A percentile compares a stretch with the other conserved stretches of the same genome.
Conservation (phyloP, 2,329 filamentous ascomycete species). For the Ophidiomyces ophidiicola region DNA sequence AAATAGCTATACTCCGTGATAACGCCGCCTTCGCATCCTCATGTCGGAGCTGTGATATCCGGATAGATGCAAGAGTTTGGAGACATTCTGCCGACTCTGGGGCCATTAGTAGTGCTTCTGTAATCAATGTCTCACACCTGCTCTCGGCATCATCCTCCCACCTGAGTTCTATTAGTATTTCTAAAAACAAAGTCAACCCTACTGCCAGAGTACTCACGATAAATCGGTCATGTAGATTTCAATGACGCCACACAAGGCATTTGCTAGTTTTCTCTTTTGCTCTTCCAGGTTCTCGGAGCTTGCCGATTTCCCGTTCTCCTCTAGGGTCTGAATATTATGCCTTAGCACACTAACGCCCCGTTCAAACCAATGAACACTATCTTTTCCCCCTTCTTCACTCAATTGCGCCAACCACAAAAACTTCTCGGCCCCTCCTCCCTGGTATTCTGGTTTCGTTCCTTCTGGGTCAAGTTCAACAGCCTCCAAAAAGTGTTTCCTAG, state of each 20-base stretch:
- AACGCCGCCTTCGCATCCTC: constrained; percentile 74
- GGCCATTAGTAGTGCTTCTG: constrained; percentile 76
- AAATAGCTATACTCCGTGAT: constrained; percentile 64
- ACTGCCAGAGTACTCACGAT: constrained; percentile 46
- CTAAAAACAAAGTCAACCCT: background rate
- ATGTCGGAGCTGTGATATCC: constrained; percentile 70
- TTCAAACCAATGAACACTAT: constrained; percentile 51
- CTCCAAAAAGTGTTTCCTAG: constrained; percentile 57
- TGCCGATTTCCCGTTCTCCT: constrained; percentile 35
- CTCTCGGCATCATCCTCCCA: constrained; percentile 82
- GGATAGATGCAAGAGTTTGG: constrained; percentile 86
- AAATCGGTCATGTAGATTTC: constrained; percentile 99
- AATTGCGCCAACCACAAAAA: constrained; percentile 91
- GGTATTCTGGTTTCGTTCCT: constrained; percentile 54
- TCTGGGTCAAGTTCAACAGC: constrained; percentile 67
- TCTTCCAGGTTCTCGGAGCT: constrained; percentile 44
- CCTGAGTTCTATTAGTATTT: constrained; percentile 22
- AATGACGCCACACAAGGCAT: constrained; percentile 82
- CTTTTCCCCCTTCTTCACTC: constrained; percentile 50
- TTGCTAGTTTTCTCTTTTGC: constrained; percentile 70
- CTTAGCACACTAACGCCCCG: constrained; percentile 59
- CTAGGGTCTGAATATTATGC: constrained; percentile 54
- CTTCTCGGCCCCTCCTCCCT: constrained; percentile 80
- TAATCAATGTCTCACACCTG: constrained; percentile 76
- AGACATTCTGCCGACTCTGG: constrained; percentile 77